Evolutionary conservation across 768 basidiomycete species (phyloP).

Genomic region (Xerocomus spinulosus): DNA sequence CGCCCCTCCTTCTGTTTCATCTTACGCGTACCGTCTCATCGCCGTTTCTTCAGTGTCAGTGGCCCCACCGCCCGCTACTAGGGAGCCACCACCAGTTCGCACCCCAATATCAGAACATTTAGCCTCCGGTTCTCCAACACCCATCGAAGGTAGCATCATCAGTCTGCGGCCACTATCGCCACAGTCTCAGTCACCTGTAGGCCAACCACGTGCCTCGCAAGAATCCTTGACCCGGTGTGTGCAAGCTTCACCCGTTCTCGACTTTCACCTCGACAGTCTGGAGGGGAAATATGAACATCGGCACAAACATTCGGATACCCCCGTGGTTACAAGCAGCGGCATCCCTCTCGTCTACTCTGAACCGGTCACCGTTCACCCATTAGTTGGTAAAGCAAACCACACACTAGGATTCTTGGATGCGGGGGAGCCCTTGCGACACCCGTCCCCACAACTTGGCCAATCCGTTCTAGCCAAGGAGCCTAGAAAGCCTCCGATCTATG

Average conservation of each 20-base stretch:
- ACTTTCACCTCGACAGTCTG: constrained; percentile 1
- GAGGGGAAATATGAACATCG: constrained; percentile 1
- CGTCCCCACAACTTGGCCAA: constrained; percentile 4
- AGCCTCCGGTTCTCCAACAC: neutral
- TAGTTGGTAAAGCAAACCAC: neutral
- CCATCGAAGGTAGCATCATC: neutral
- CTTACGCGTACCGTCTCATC: constrained; percentile 8
- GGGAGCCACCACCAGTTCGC: neutral
- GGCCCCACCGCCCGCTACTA: neutral
- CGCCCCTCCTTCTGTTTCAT: neutral
- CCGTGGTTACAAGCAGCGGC: neutral
- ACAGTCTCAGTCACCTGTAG: neutral
- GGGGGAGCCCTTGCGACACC: neutral
- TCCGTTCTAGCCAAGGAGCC: neutral
- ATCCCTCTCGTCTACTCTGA: neutral
- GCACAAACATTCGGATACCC: neutral
- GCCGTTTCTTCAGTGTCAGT: neutral
- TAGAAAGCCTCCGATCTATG: neutral
- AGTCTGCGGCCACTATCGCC: neutral
- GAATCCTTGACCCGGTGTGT: neutral
- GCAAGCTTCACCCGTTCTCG: constrained; percentile 7
- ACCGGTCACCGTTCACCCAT: neutral
- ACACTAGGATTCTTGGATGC: neutral
- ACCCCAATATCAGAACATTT: neutral
- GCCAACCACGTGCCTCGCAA: neutral